Conservation (phyloP, 2,329 filamentous ascomycete species). For the Penicillium verrucosum region DNA sequence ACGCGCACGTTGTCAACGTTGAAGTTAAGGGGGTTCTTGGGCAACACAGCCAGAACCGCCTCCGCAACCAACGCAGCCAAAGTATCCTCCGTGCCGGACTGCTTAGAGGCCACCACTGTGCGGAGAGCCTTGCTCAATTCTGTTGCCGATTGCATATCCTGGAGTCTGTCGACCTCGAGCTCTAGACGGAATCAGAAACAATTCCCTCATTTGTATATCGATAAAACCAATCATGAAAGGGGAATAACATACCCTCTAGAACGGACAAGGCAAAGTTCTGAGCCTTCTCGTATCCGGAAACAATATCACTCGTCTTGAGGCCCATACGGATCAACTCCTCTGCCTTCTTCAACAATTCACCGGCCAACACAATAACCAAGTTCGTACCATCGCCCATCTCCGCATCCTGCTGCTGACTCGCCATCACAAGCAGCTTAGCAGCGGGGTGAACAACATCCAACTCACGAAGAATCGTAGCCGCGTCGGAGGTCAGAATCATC, state of each 20-base stretch:
- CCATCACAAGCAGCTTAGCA: slow-evolving; percentile 97
- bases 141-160: slow-evolving; percentile 72
- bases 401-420: slow-evolving; percentile 95
- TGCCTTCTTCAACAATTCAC: slow-evolving; percentile 93
- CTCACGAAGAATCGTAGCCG: slow-evolving; percentile 93
- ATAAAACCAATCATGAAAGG: background rate
- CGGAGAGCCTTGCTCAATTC: slow-evolving; percentile 93
- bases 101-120: slow-evolving; percentile 94
- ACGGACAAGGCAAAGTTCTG: slow-evolving; percentile 81
- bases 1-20: slow-evolving; percentile 99
- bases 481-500: slow-evolving; percentile 98
- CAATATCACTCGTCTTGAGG: slow-evolving; percentile 96
- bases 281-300: slow-evolving; percentile 91
- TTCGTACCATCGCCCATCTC: slow-evolving; percentile 99
- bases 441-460: slow-evolving; percentile 97
- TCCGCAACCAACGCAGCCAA: slow-evolving; percentile 85
- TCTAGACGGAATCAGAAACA: slow-evolving; percentile 47
- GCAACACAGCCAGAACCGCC: slow-evolving; percentile 77
- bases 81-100: slow-evolving; percentile 87
- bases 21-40: slow-evolving; percentile 93
- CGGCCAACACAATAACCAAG: slow-evolving; percentile 90
- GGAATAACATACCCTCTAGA: slow-evolving; percentile 62
- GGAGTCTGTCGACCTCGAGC: slow-evolving; percentile 84
- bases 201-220: slow-evolving; percentile 1
- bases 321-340: slow-evolving; percentile 96